Percentiles rank a stretch among this genome's conserved stretches.
These are phyloP conservation scores for Acanthamoeba royreba DNA, from an alignment of 208 protist genomes.

Conservation along the genomic window DNA sequence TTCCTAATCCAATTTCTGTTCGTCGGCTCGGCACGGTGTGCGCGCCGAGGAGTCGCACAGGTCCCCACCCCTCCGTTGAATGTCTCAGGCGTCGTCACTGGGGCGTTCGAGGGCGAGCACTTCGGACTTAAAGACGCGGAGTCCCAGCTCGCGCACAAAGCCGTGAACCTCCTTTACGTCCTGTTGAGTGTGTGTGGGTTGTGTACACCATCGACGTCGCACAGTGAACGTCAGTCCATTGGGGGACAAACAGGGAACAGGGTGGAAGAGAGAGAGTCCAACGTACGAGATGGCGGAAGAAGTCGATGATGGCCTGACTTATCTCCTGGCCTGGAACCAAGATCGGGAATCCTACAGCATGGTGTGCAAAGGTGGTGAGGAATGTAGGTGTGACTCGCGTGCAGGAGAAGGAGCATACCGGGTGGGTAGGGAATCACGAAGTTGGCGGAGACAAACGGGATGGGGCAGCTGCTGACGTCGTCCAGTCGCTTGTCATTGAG, in stretches of 20 bases:
- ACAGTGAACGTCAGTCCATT: too few species aligned
- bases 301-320: constrained; percentile 42
- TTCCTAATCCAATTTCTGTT: too few species aligned
- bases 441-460: constrained; percentile 31
- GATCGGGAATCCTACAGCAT: constrained; percentile 58
- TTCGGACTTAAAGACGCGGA: constrained; percentile 33
- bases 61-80: not conserved
- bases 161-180: constrained; percentile 54
- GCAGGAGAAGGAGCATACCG: too few species aligned
- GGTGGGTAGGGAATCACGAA: constrained; percentile 58
- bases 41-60: too few species aligned
- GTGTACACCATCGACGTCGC: too few species aligned
- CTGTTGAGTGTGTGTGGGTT: too few species aligned
- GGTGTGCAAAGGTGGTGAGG: too few species aligned
- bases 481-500: not conserved
- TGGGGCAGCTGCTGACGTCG: not conserved
- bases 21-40: not conserved
- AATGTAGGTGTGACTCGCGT: too few species aligned
- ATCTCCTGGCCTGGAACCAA: constrained; percentile 39
- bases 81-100: not conserved
- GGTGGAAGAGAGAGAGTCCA: not conserved
- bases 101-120: not conserved
- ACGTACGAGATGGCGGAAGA: constrained; percentile 39
- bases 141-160: constrained; percentile 24
- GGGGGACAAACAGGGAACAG: not conserved